A percentile compares a stretch with the other conserved stretches of the same genome.
phyloP scores from a whole-genome alignment of 2,329 filamentous ascomycete genomes.

The Phyllosticta citriasiana region DNA sequence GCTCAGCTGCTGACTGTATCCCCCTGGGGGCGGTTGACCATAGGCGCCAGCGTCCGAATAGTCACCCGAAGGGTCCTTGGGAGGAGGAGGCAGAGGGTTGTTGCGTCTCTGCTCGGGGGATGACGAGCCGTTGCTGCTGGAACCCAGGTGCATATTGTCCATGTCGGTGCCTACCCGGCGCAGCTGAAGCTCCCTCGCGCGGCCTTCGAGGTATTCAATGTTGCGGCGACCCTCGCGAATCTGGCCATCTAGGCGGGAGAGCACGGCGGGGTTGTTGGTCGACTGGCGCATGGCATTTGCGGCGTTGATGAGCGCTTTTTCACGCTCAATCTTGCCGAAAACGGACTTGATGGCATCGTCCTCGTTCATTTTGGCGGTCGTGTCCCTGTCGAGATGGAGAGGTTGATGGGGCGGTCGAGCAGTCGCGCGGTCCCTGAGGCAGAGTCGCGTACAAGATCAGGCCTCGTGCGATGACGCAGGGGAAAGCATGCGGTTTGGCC shows the following conservation, averaged over 20 bases:
- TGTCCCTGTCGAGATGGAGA: background rate
- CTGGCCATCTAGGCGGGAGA: conserved; percentile 82
- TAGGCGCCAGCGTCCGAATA: conserved; percentile 54
- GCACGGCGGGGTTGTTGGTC: conserved; percentile 85
- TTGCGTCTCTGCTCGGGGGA: conserved; percentile 24
- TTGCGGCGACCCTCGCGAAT: conserved; percentile 90
- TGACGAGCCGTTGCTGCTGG: conserved; percentile 32
- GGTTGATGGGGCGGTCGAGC: background rate
- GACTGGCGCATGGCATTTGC: conserved; percentile 92
- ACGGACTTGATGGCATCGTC: conserved; percentile 65
- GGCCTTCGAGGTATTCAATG: conserved; percentile 91
- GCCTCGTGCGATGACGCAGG: conserved; percentile 9
- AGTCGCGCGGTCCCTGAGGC: background rate
- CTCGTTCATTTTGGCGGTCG: conserved; percentile 43
- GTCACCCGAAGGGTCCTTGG: conserved; percentile 54
- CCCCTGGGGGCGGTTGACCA: conserved; percentile 42
- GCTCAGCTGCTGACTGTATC: conserved; percentile 50
- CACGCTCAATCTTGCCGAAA: conserved; percentile 93
- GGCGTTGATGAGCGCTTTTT: conserved; percentile 88
- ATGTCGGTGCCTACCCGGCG: conserved; percentile 62
- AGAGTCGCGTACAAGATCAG: conserved; percentile 8
- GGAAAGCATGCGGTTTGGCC: conserved; percentile 4
- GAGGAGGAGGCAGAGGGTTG: conserved; percentile 48
- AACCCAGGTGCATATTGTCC: conserved; percentile 54
- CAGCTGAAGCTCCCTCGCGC: conserved; percentile 77